Evolutionary conservation across 331 rosid genomes (phyloP).

Genomic region (Quercus tomentella): DNA sequence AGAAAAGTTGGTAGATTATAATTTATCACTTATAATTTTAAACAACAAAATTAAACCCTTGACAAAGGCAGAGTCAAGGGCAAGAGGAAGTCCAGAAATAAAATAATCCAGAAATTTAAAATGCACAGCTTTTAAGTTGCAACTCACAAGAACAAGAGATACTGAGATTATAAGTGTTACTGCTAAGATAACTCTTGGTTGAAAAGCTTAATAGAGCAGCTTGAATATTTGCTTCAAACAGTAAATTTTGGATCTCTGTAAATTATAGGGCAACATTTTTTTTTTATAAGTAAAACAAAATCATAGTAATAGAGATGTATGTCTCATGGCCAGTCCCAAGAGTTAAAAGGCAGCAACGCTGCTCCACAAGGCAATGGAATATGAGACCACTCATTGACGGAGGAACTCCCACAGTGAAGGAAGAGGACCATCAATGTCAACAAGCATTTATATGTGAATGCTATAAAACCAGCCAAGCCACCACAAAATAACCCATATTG

Average conservation of each 20-base stretch:
- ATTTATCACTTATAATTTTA: neutral
- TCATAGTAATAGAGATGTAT: neutral
- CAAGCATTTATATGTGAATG: slow-evolving; percentile 30
- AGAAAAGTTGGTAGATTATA: neutral
- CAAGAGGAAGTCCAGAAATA: neutral
- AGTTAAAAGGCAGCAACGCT: no score
- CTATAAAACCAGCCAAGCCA: no score
- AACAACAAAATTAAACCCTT: neutral
- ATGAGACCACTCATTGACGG: slow-evolving; percentile 55
- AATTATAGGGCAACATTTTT: no score
- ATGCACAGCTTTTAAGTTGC: no score
- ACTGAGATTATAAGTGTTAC: no score
- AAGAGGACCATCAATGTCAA: slow-evolving; percentile 43
- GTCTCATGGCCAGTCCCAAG: slow-evolving; percentile 59
- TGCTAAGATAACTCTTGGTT: no score
- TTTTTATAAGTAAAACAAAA: neutral
- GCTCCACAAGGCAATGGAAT: no score
- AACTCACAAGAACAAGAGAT: neutral
- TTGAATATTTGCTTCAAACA: no score
- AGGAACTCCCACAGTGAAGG: slow-evolving; percentile 21
- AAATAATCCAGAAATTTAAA: neutral
- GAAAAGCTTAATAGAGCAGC: no score
- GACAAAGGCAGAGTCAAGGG: neutral
- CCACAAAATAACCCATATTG: no score
- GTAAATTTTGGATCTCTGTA: no score